Evolutionary conservation across 805 yeast species (phyloP), one percentile per base, ranked within the genome.

Genomic region (Ogataea pini): DNA sequence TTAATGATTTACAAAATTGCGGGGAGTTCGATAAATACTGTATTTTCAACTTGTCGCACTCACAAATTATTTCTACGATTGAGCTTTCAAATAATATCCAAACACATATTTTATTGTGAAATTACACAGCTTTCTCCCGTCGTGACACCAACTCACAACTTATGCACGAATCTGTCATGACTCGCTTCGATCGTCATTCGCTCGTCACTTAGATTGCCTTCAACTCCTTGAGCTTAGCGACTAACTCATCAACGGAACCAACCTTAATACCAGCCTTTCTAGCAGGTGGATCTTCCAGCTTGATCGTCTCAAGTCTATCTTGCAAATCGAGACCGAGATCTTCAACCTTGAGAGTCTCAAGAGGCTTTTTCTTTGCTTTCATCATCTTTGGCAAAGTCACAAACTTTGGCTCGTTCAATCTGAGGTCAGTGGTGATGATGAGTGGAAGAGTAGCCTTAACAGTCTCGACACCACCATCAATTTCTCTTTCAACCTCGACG

Each of bases 301-400:
- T 79, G 49, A 88, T 62, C 2, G 83, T 74, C 63, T 87, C 83
- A 51, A 91, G 70, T 60, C 92, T 80, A 31, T 79, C 77, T 27
- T 78, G 67, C 9, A 82, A 63, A 37, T 84, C 86, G 28, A 86
- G 76, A n/a, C 84, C 86, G 51, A 88, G 78, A 58, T 87, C 95
- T n/a, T 63, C 72, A 17, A 83, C 69, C 72, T 78, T 70, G 68
- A 80, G 67, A 62, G 80, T 75, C 58, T 82, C 89, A 65, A 91
- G 75, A 3, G 96, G 96, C 76, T 89, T 91, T 81, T 91, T 91
- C 76, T 94, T 94, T 47, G 98, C 98, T 76, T 94, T 94, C 98
- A 94, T 94, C 73, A 91, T 80, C 68, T 92, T 94, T 51, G 97
- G 97, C 64, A 94, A 77, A 12, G 96, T 82, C n/a, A 96, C 96